Evolutionary conservation across 2,329 filamentous ascomycete species (phyloP), one percentile per base, ranked within the genome.

Genomic region (Venturia asperata): DNA sequence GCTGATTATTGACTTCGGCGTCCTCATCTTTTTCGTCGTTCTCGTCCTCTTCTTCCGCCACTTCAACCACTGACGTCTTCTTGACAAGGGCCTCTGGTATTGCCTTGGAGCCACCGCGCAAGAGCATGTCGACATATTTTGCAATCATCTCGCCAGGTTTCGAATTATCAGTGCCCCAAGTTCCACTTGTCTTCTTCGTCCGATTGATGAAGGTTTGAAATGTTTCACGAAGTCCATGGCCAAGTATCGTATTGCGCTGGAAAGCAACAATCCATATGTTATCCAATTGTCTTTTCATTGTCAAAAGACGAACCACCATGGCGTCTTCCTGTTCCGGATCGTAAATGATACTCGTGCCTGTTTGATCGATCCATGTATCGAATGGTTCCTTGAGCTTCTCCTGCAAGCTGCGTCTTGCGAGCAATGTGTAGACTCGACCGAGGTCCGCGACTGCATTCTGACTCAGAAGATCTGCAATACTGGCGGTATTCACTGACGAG

Each of bases 111-210:
- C 94, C 95, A 62, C 91, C 91, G 65, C 92, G 87, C 41, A 99
- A 83, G 24, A 99, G 81, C 78, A 89, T 83, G 76, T 99, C 94
- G 67, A 99, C 89, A 71, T 97, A 92, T 76, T 97, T 97, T 39
- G 94, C 95, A 70, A 97, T 95, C 92, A 97, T 96, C 79, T 99
- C 94, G 62, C 93, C 94, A 17, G 96, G 91, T 80, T 96, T 97
- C 21, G 92, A 91, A 65, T 92, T 95, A 65, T 92, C 88, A 0
- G 90, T 91, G 63, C 86, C 85, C 84, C 89, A 93, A 5, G 85
- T 87, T 5, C 86, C 81, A 9, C 85, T 82, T 1, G 85, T 86
- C 72, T 87, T 89, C 72, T 88, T 88, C 4, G 82, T 84, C 74
- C 94, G 90, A 75, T 99, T 99, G 82, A 99, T 96, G 71, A 97